Evolutionary conservation across 805 yeast species (phyloP).

Genomic region (Yarrowia divulgata): DNA sequence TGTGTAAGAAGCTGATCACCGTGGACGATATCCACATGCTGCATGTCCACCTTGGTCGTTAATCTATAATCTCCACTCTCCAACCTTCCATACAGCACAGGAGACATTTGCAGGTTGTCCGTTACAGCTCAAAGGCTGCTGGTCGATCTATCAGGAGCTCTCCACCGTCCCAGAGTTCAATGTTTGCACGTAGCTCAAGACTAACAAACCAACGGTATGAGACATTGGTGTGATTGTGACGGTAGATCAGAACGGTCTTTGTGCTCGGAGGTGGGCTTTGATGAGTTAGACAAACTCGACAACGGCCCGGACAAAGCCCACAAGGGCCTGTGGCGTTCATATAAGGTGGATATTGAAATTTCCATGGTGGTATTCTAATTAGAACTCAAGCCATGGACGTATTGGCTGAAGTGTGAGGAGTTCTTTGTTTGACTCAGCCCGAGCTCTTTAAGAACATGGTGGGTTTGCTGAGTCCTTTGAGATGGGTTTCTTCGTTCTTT

Average conservation of each 20-base stretch:
- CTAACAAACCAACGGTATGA: conserved; percentile 8
- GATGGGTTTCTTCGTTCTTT: too few species aligned
- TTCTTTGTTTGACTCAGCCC: too few species aligned
- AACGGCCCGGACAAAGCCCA: neutral
- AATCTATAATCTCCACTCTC: neutral
- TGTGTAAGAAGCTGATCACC: neutral
- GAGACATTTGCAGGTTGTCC: neutral
- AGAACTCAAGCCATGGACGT: too few species aligned
- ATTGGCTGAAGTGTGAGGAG: neutral
- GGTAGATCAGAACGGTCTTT: conserved; percentile 3
- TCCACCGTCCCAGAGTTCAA: conserved; percentile 4
- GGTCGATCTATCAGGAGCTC: conserved; percentile 12
- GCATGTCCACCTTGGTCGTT: conserved; percentile 14
- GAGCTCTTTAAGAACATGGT: too few species aligned
- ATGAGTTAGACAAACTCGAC: neutral
- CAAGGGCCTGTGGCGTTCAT: neutral
- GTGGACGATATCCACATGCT: neutral
- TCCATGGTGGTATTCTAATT: too few species aligned
- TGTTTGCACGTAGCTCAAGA: neutral
- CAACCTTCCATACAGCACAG: neutral
- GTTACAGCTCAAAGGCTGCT: neutral
- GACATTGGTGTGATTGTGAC: conserved; percentile 12
- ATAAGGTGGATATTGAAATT: neutral
- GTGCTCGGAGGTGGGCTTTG: neutral
- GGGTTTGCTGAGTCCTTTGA: too few species aligned